Base-by-base conservation (phyloP, 2,329 filamentous ascomycete species). In the Colletotrichum camelliae region DNA sequence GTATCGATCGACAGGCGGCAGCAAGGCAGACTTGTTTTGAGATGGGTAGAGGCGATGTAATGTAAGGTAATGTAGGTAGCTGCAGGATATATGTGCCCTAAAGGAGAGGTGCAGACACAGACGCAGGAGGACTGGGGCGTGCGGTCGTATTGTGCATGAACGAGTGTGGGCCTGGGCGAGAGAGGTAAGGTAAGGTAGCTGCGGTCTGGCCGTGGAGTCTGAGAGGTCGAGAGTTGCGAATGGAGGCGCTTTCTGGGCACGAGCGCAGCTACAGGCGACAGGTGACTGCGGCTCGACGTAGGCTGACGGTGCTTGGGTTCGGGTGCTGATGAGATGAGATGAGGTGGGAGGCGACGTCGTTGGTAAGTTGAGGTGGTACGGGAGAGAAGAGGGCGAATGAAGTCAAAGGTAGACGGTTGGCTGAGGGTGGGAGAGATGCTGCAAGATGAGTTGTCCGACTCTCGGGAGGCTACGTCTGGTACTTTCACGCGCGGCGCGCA, bases 101-200 rank as follows among this genome's bases (percentile, higher is more conserved):
- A 80, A 81, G 79, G 81, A 80, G 82, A 79, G 78, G 72, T 81
- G 81, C 80, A 79, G 78, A 76, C 61, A 60, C 48, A 70, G 72
- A 68, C 71, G 77, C 75, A 78, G 77, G 67, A 75, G 75, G 60
- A 62, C 65, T 58, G 67, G 66, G 72, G 70, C 70, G 43, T 71
- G 67, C 73, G 70, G 77, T 78, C 76, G 78, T 81, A 79, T 80
- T 78, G 76, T 83, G 82, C 81, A 83, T 83, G 81, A 81, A 83
- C 82, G 81, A 82, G 77, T 77, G 80, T 82, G 80, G 80, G 76
- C 77, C 79, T 58, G 66, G 37, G 62, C 57, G 33, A 72, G 69
- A 67, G 57, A 61, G n/a, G 39, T 48, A 48, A 48, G 39, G 39
- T 48, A 48, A 48, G 39, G 57, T 29, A 67, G 61, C 35, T 60